These are phyloP conservation scores for Platanthera zijinensis DNA, from an alignment of 106 monocot genomes.

Conservation along the genomic window DNA sequence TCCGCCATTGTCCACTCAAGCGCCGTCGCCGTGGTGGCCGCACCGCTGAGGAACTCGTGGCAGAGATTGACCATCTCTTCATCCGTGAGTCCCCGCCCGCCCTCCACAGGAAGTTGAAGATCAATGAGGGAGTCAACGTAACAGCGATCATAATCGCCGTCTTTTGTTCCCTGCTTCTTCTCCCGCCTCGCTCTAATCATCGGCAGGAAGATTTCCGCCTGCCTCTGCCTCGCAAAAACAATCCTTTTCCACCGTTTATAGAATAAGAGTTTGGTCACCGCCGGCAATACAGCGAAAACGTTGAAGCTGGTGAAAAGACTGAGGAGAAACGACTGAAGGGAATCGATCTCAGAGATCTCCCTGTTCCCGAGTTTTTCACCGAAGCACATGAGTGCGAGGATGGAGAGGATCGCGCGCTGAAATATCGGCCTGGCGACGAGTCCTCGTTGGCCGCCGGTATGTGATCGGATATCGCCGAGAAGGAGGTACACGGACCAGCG, in stretches of 20 bases:
- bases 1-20: slow-evolving; percentile 34
- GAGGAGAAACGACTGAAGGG: slow-evolving; percentile 1
- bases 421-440: not conserved
- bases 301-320: not conserved
- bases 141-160: not conserved
- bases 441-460: not conserved
- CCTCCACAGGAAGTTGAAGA: slow-evolving; percentile 10
- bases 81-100: slow-evolving; percentile 6
- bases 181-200: slow-evolving; percentile 13
- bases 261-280: slow-evolving; percentile 10
- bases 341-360: slow-evolving; percentile 4
- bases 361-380: slow-evolving; percentile 18
- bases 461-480: not conserved
- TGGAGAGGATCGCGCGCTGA: slow-evolving; percentile 11
- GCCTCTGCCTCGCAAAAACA: slow-evolving; percentile 4
- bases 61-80: slow-evolving; percentile 18
- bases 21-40: slow-evolving; percentile 10
- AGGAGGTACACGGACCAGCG: slow-evolving; percentile 3
- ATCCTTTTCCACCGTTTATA: slow-evolving; percentile 11
- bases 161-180: not conserved
- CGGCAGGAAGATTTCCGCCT: slow-evolving; percentile 19
- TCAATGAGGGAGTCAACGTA: slow-evolving; percentile 26
- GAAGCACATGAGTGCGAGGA: slow-evolving; percentile 26
- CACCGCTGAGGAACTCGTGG: slow-evolving; percentile 23
- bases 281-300: slow-evolving; percentile 9